Conservation (phyloP, 2,329 filamentous ascomycete genomes). For the Verticillium nubilum region DNA sequence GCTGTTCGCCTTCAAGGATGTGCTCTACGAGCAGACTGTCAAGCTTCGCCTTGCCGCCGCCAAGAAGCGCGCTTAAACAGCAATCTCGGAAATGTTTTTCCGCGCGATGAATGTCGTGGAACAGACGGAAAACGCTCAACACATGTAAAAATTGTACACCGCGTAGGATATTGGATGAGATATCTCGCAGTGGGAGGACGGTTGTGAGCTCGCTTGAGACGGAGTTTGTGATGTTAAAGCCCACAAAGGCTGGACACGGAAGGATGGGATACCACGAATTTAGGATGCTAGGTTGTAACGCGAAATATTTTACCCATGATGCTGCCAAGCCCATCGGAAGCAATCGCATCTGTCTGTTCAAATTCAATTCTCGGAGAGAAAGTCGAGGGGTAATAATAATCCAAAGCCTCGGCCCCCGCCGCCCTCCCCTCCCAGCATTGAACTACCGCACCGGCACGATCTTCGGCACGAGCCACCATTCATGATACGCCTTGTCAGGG, state of each 20-base stretch:
- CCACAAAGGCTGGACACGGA: background rate
- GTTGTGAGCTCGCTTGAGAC: background rate
- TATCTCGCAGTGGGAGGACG: background rate
- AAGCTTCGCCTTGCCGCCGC: constrained; percentile 49
- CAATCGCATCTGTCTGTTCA: background rate
- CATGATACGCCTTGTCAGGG: constrained; percentile 51
- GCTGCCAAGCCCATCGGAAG: background rate
- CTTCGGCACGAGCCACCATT: constrained; percentile 60
- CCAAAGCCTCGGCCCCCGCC: background rate
- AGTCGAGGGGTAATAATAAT: too few species aligned
- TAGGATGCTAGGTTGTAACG: background rate
- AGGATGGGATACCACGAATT: background rate
- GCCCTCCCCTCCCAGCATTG: background rate
- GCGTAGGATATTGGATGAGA: background rate
- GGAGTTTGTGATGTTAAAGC: background rate
- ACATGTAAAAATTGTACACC: background rate
- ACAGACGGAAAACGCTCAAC: background rate
- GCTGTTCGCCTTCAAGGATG: constrained; percentile 97
- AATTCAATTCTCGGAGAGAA: too few species aligned
- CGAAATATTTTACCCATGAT: background rate
- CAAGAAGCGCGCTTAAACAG: constrained; percentile 25
- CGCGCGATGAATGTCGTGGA: background rate
- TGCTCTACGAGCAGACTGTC: constrained; percentile 79
- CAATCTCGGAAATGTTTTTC: background rate
- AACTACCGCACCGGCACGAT: constrained; percentile 20